A percentile compares a stretch with the other conserved stretches of the same genome.
phyloP scores from a whole-genome alignment of 345 rosid species.

The Draba incana region DNA sequence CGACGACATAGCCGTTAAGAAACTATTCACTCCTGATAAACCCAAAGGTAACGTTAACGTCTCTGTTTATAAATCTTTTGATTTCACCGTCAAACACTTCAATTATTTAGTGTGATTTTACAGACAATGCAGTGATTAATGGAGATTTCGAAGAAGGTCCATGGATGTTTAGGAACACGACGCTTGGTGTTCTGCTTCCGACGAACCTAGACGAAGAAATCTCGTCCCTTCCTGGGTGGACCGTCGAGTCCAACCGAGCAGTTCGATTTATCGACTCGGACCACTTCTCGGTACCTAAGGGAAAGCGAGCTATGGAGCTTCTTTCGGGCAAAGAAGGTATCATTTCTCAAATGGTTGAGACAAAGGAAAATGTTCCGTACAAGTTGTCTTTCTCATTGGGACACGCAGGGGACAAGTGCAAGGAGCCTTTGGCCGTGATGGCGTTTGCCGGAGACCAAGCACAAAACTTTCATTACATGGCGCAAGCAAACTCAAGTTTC shows the following conservation, averaged over 20 bases:
- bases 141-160: slow-evolving; percentile 95
- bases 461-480: slow-evolving; percentile 67
- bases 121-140: slow-evolving; percentile 87
- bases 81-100: not conserved
- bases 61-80: not conserved
- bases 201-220: slow-evolving; percentile 85
- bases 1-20: slow-evolving; percentile 81
- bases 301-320: slow-evolving; percentile 88
- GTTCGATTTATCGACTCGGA: slow-evolving; percentile 82
- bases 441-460: slow-evolving; percentile 98
- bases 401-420: slow-evolving; percentile 86
- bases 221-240: slow-evolving; percentile 93
- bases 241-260: slow-evolving; percentile 82
- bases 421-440: slow-evolving; percentile 83
- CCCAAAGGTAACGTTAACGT: slow-evolving; percentile 57
- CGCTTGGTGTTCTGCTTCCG: slow-evolving; percentile 82
- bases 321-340: slow-evolving; percentile 96
- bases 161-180: slow-evolving; percentile 82
- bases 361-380: slow-evolving; percentile 58
- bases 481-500: slow-evolving; percentile 66
- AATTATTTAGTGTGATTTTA: not conserved
- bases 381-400: slow-evolving; percentile 68
- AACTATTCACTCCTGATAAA: slow-evolving; percentile 68
- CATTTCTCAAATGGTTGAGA: slow-evolving; percentile 89
- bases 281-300: slow-evolving; percentile 76